Evolutionary conservation across 2,329 filamentous ascomycete species (phyloP), one percentile per base, ranked within the genome.

Genomic region (Hypoxylon sp.): DNA sequence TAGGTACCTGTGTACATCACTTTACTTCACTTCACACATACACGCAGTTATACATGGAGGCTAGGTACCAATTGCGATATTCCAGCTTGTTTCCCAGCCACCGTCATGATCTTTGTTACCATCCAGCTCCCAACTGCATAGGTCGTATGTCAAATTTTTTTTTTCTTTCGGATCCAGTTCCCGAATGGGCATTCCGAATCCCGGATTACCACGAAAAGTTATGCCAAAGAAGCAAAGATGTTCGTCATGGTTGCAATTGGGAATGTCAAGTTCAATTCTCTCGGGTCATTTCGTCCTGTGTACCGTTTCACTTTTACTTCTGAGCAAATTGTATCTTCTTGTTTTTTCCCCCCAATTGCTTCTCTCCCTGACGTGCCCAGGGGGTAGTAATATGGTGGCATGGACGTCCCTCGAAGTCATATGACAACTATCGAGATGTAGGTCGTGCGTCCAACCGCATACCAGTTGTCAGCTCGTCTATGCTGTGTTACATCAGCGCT

Each of bases 401-500:
- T 57, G 48, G 36, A 41, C 58, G 62, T 61, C 38, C 41, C 34
- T 36, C 49, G 43, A 60, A 21, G 67, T 69, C 60, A 69, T 64
- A 70, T 68, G 65, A 65, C 65, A 41, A 34, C 45, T n/a, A 46
- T 43, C 43, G 14, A 52, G 46, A 60, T 51, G 59, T 48, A 58
- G 53, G 58, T 57, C 60, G 68, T 65, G 59, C 68, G 45, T 66
- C 61, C 55, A 70, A 68, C 65, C 62, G 63, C 52, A 70, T 66
- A 51, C 38, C 51, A 43, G 23, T 43, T 68, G 65, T 70, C 68
- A 68, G 65, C 65, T 70, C 59, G 41, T 59, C 59, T 56, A 68
- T 70, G 68, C 36, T 58, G 68, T 70, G 68, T 61, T 45, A 70
- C 65, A 41, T 11, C 38, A 38, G 52, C 48, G 36, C 34, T 55